Conservation (phyloP, 148 eudicot genomes). For the Suaeda aralocaspica region DNA sequence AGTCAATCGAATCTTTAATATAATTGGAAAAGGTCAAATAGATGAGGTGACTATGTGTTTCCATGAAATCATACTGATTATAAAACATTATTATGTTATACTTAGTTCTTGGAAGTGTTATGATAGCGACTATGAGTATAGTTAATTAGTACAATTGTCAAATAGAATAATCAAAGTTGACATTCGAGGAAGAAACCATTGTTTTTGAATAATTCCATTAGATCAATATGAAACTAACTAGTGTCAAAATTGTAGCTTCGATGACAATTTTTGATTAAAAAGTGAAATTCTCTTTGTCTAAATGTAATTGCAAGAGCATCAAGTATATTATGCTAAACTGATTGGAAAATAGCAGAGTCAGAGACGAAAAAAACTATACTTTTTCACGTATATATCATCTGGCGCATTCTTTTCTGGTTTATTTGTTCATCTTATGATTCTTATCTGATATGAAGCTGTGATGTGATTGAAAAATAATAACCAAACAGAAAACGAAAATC, state of each 20-base stretch:
- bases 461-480: not conserved
- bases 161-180: slow-evolving; percentile 11
- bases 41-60: not conserved
- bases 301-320: not conserved
- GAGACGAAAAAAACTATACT: not conserved
- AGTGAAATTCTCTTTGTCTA: not conserved
- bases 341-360: not conserved
- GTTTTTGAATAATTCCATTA: not conserved
- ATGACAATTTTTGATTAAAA: slow-evolving; percentile 3
- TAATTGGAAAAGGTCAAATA: too few relatives aligned
- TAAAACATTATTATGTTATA: not conserved
- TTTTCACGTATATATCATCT: not conserved
- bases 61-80: not conserved
- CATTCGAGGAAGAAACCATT: slow-evolving; percentile 15
- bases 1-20: too few relatives aligned
- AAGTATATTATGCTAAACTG: not conserved
- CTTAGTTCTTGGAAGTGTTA: not conserved
- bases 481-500: not conserved
- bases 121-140: slow-evolving; percentile 7
- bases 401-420: not conserved
- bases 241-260: slow-evolving; percentile 15
- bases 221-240: slow-evolving; percentile 11
- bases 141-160: not conserved
- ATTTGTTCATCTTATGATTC: not conserved
- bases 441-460: not conserved